These are phyloP conservation scores for Circinella minor DNA, from an alignment of 371 early-diverging fungal genomes.

Conservation along the genomic window DNA sequence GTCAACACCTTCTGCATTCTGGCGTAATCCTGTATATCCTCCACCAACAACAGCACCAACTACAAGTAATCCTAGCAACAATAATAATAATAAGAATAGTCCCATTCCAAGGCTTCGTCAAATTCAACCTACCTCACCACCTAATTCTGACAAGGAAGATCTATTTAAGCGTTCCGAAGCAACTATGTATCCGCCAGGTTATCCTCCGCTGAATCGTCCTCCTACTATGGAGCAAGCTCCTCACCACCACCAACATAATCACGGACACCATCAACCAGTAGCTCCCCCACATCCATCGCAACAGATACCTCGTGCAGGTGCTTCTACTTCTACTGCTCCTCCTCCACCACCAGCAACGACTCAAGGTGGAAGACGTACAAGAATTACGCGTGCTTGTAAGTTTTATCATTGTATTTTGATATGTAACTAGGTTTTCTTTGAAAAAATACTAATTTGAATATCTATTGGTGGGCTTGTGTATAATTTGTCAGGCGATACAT, in stretches of 20 bases:
- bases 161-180: conserved; percentile 12
- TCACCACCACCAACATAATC: background rate
- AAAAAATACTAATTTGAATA: too few species aligned
- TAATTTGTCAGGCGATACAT: conserved; percentile 42
- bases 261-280: too few species aligned
- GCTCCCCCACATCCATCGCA: too few species aligned
- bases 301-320: background rate
- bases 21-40: conserved; percentile 14
- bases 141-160: conserved; percentile 10
- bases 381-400: conserved; percentile 18
- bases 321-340: background rate
- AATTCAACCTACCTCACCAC: conserved; percentile 4
- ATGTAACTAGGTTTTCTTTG: background rate
- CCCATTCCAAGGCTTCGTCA: conserved; percentile 12
- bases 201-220: conserved; percentile 9
- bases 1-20: conserved; percentile 10
- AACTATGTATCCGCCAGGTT: conserved; percentile 2
- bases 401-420: background rate
- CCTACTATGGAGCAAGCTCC: background rate
- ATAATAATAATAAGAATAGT: background rate
- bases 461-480: background rate
- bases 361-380: conserved; percentile 3
- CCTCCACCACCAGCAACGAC: background rate
- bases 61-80: background rate
- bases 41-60: too few species aligned